These are phyloP conservation scores for Xylariales sp. DNA, from an alignment of 2,329 filamentous ascomycete genomes.

Conservation along the genomic window DNA sequence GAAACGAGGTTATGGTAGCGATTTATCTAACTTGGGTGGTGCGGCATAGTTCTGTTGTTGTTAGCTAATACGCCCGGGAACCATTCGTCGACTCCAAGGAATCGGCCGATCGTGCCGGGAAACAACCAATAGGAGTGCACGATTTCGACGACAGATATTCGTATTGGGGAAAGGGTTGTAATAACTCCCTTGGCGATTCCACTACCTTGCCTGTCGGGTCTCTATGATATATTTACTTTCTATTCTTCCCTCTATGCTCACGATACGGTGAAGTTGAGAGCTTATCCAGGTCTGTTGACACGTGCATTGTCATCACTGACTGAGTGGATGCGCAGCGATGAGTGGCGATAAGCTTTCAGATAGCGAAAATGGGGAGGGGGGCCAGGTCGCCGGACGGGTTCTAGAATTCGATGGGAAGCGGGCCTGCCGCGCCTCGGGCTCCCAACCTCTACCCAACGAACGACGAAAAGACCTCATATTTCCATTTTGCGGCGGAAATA, in stretches of 20 bases:
- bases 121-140: constrained; percentile 18
- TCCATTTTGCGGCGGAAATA: too few relatives aligned
- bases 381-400: not conserved
- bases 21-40: not conserved
- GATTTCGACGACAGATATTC: constrained; percentile 18
- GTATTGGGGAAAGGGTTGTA: constrained; percentile 21
- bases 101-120: not conserved
- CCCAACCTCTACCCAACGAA: constrained; percentile 16
- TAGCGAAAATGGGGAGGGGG: constrained; percentile 8
- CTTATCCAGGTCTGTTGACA: not conserved
- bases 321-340: not conserved
- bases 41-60: not conserved
- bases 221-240: not conserved
- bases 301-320: not conserved
- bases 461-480: not conserved
- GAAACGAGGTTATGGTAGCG: too few relatives aligned
- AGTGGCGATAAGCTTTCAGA: constrained; percentile 15
- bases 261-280: not conserved
- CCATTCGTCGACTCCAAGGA: not conserved
- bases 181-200: constrained; percentile 16
- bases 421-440: not conserved
- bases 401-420: constrained; percentile 9
- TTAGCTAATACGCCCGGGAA: constrained; percentile 14
- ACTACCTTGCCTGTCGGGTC: not conserved
- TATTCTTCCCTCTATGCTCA: not conserved